These are phyloP conservation scores for Zelonia costaricensis DNA, from an alignment of 208 protist species.

Conservation along the genomic window DNA sequence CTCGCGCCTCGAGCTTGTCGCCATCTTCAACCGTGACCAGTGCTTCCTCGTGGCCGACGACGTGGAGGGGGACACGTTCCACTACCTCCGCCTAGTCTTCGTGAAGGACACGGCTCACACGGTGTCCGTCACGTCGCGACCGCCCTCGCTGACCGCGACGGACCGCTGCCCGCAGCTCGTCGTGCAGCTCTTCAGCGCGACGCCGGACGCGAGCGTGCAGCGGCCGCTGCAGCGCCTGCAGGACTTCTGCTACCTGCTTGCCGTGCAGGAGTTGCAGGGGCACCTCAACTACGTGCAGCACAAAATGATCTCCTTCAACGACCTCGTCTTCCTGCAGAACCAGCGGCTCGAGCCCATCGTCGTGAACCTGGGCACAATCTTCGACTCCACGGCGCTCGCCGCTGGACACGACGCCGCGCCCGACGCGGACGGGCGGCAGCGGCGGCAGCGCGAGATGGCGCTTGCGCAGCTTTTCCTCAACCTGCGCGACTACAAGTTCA, in stretches of 20 bases:
- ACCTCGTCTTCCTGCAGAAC: constrained; percentile 86
- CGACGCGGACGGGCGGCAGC: background rate
- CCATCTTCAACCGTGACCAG: constrained; percentile 84
- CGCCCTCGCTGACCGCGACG: constrained; percentile 46
- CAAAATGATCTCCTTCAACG: constrained; percentile 80
- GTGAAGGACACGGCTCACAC: constrained; percentile 66
- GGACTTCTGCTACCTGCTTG: constrained; percentile 87
- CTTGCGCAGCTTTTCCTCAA: constrained; percentile 69
- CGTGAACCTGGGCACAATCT: constrained; percentile 41
- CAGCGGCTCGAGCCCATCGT: constrained; percentile 50
- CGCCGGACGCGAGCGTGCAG: constrained; percentile 49
- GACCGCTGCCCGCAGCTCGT: constrained; percentile 75
- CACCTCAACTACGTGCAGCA: constrained; percentile 89
- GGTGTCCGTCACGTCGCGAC: constrained; percentile 40
- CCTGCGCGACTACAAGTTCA: constrained; percentile 87
- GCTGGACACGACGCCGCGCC: background rate
- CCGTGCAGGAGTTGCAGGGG: constrained; percentile 84
- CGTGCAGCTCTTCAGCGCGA: constrained; percentile 86
- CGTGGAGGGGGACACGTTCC: constrained; percentile 75
- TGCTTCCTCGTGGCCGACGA: constrained; percentile 90
- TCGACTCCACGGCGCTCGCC: background rate
- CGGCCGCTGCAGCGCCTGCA: constrained; percentile 78
- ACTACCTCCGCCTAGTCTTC: constrained; percentile 89
- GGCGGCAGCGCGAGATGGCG: constrained; percentile 36
- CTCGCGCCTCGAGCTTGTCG: constrained; percentile 78